Percentiles rank a stretch among this genome's conserved stretches.
phyloP scores from a whole-genome alignment of 805 yeast species.

The Candida sithepensis region DNA sequence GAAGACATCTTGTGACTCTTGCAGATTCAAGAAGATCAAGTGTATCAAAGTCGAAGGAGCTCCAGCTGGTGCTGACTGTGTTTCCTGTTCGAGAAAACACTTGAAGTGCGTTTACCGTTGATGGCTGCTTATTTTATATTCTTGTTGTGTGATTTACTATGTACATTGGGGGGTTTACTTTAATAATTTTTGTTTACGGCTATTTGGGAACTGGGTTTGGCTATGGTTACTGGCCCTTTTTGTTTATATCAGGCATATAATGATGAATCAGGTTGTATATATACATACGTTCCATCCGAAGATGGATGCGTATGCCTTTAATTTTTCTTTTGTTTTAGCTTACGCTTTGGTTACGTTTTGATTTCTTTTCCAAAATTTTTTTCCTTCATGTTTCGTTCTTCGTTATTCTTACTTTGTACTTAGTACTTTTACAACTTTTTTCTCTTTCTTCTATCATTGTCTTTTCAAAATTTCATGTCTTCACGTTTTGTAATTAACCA shows the following conservation, averaged over 20 bases:
- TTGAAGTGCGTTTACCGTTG: conserved; percentile 23
- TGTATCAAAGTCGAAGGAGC: conserved; percentile 29
- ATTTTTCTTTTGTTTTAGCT: neutral
- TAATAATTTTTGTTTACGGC: neutral
- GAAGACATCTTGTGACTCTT: conserved; percentile 31
- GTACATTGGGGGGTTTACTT: neutral
- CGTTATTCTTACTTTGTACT: neutral
- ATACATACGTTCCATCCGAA: no score
- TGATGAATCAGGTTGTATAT: no score
- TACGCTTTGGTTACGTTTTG: neutral
- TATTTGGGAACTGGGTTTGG: neutral
- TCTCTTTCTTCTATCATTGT: neutral
- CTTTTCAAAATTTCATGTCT: neutral
- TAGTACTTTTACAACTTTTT: neutral
- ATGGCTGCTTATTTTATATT: neutral
- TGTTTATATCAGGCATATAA: neutral
- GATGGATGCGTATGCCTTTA: no score
- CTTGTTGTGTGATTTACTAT: neutral
- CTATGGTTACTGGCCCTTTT: neutral
- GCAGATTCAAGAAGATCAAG: conserved; percentile 33
- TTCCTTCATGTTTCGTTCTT: neutral
- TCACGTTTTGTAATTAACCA: neutral
- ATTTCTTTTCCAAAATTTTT: neutral
- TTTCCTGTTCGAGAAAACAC: conserved; percentile 29
- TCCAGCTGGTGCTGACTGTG: conserved; percentile 17